phyloP scores from a whole-genome alignment of 768 basidiomycete species.

The Suillus plorans region DNA sequence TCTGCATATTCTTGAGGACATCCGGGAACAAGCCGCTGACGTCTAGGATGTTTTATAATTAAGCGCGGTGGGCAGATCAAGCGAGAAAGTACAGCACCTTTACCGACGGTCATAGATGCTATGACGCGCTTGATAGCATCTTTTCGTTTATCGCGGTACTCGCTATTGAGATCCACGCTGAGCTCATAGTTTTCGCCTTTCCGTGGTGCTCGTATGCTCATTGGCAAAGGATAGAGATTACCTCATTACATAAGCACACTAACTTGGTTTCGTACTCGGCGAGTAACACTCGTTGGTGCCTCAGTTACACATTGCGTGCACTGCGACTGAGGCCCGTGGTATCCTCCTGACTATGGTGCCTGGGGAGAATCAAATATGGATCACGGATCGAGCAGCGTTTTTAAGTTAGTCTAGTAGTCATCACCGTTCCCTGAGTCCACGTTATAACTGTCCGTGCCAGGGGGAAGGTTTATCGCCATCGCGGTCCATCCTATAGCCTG shows the following conservation, averaged over 20 bases:
- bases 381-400: too few relatives aligned
- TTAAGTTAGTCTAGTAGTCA: too few relatives aligned
- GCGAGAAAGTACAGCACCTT: slow-evolving; percentile 55
- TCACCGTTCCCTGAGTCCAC: too few relatives aligned
- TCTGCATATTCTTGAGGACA: slow-evolving; percentile 99
- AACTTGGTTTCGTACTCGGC: too few relatives aligned
- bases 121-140: slow-evolving; percentile 98
- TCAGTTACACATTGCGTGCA: too few relatives aligned
- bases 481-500: too few relatives aligned
- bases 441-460: too few relatives aligned
- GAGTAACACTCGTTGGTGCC: too few relatives aligned
- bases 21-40: slow-evolving; percentile 96
- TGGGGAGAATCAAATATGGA: too few relatives aligned
- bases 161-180: slow-evolving; percentile 94
- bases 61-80: slow-evolving; percentile 8
- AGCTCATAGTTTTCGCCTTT: slow-evolving; percentile 98
- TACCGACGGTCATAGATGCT: slow-evolving; percentile 98
- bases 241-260: slow-evolving; percentile 2
- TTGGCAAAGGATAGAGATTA: slow-evolving; percentile 17
- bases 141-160: slow-evolving; percentile 92
- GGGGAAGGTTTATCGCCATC: too few relatives aligned
- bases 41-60: slow-evolving; percentile 48
- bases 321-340: too few relatives aligned
- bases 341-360: too few relatives aligned
- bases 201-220: slow-evolving; percentile 55